These are phyloP conservation scores for Leucosporidium yakuticum DNA, from an alignment of 768 basidiomycete species.

Conservation along the genomic window DNA sequence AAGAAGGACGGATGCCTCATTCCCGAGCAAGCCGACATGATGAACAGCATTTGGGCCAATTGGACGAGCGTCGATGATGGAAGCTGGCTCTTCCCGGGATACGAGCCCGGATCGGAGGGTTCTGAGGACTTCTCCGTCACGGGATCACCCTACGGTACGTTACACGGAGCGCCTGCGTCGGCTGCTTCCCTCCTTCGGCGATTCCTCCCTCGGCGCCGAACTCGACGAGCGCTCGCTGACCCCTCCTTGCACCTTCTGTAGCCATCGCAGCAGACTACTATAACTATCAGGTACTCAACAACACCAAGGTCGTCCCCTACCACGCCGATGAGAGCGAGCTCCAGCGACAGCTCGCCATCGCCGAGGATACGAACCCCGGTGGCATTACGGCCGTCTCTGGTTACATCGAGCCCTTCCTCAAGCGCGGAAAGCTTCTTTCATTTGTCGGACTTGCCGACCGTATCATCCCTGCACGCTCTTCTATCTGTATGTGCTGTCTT, in stretches of 20 bases:
- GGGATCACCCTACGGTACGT: slow-evolving; percentile 19
- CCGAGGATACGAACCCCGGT: slow-evolving; percentile 28
- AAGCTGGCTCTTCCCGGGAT: slow-evolving; percentile 20
- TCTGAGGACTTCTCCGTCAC: slow-evolving; percentile 7
- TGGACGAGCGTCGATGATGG: slow-evolving; percentile 1
- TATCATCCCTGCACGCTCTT: neutral
- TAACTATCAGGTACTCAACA: slow-evolving; percentile 2
- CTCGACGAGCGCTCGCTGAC: neutral
- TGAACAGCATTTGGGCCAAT: slow-evolving; percentile 15
- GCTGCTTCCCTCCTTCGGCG: too few species aligned
- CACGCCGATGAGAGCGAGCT: slow-evolving; percentile 9
- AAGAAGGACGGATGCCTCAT: slow-evolving; percentile 15
- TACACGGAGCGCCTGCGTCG: too few species aligned
- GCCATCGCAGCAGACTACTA: slow-evolving; percentile 6
- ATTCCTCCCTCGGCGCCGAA: neutral
- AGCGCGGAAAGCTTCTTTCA: slow-evolving; percentile 20
- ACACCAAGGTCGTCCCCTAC: neutral
- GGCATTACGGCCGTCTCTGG: slow-evolving; percentile 20
- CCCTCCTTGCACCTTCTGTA: too few species aligned
- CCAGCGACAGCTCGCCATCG: slow-evolving; percentile 14
- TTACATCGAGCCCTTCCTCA: slow-evolving; percentile 26
- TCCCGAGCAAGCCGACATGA: slow-evolving; percentile 7
- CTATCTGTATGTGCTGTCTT: neutral
- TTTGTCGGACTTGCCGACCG: slow-evolving; percentile 13
- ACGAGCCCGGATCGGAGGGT: slow-evolving; percentile 8